phyloP scores from a whole-genome alignment of 495 filamentous ascomycete genomes.

The Daldinia childiae region DNA sequence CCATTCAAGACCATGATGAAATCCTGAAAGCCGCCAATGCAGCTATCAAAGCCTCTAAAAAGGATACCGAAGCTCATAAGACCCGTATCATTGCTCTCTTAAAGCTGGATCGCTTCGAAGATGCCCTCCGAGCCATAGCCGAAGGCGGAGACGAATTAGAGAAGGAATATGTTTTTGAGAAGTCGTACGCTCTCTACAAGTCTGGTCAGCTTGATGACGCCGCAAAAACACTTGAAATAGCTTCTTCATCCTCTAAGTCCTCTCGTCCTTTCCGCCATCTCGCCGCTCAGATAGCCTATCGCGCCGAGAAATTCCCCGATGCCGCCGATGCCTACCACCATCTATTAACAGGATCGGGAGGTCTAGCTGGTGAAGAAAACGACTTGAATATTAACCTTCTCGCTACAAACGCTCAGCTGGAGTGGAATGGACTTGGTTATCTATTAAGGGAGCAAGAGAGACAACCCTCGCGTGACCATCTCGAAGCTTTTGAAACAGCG shows the following conservation, averaged over 20 bases:
- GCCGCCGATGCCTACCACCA: constrained; percentile 75
- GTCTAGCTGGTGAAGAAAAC: constrained; percentile 74
- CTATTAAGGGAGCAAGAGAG: constrained; percentile 52
- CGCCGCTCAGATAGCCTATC: constrained; percentile 88
- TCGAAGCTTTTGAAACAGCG: constrained; percentile 91
- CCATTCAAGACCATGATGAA: constrained; percentile 60
- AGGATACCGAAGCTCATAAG: constrained; percentile 73
- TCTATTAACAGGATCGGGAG: constrained; percentile 59
- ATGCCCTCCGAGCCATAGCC: constrained; percentile 81
- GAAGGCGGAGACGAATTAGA: constrained; percentile 74
- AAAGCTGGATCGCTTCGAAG: constrained; percentile 93
- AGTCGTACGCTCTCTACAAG: constrained; percentile 93
- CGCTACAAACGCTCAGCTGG: constrained; percentile 84
- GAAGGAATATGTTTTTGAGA: constrained; percentile 74
- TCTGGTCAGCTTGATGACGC: constrained; percentile 78
- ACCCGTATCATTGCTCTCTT: constrained; percentile 85
- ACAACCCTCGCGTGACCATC: constrained; percentile 73
- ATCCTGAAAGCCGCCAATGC: constrained; percentile 58
- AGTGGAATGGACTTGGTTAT: constrained; percentile 73
- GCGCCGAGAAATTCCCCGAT: constrained; percentile 80
- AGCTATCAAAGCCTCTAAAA: constrained; percentile 77
- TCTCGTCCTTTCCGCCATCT: constrained; percentile 80
- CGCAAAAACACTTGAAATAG: constrained; percentile 63
- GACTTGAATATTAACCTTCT: constrained; percentile 87
- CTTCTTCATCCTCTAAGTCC: constrained; percentile 35